These are phyloP conservation scores for Magnusiomyces suaveolens DNA, from an alignment of 1,139 yeast species.

Conservation along the genomic window DNA sequence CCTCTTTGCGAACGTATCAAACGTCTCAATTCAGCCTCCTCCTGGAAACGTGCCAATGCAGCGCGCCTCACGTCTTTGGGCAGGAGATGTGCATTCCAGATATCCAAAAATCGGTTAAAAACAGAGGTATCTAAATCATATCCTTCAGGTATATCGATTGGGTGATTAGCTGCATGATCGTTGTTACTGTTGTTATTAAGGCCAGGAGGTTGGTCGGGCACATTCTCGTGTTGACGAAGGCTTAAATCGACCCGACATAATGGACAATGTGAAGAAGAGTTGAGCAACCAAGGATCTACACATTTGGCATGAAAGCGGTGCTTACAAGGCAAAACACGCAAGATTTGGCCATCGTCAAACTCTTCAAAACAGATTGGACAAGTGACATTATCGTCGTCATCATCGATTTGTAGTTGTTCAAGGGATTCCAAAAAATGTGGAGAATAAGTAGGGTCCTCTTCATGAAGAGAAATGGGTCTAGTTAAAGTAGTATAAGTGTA, in stretches of 20 bases:
- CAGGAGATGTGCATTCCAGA: constrained; percentile 31
- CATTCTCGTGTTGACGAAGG: constrained; percentile 21
- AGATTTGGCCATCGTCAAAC: constrained; percentile 44
- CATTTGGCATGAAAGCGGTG: constrained; percentile 22
- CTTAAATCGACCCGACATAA: constrained; percentile 60
- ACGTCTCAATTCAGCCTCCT: constrained; percentile 27
- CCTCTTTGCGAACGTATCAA: constrained; percentile 15
- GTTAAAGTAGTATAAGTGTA: not conserved
- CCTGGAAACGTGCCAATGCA: constrained; percentile 27
- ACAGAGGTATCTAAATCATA: constrained; percentile 25
- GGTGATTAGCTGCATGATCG: not conserved
- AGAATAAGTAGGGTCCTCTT: not conserved
- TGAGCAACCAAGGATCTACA: constrained; percentile 72
- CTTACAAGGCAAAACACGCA: constrained; percentile 61
- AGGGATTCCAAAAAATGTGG: not conserved
- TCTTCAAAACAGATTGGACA: constrained; percentile 76
- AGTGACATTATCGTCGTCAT: constrained; percentile 47
- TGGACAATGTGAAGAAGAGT: constrained; percentile 71
- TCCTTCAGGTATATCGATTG: constrained; percentile 20
- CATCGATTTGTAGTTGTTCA: constrained; percentile 24
- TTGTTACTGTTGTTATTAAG: not conserved
- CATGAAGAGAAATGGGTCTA: not conserved
- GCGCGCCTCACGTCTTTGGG: constrained; percentile 29
- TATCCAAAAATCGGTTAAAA: constrained; percentile 28
- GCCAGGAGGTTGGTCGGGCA: constrained; percentile 22